Evolutionary conservation across 495 filamentous ascomycete genomes (phyloP), one percentile per base, ranked within the genome.

Genomic region (Penicillium arizonense): DNA sequence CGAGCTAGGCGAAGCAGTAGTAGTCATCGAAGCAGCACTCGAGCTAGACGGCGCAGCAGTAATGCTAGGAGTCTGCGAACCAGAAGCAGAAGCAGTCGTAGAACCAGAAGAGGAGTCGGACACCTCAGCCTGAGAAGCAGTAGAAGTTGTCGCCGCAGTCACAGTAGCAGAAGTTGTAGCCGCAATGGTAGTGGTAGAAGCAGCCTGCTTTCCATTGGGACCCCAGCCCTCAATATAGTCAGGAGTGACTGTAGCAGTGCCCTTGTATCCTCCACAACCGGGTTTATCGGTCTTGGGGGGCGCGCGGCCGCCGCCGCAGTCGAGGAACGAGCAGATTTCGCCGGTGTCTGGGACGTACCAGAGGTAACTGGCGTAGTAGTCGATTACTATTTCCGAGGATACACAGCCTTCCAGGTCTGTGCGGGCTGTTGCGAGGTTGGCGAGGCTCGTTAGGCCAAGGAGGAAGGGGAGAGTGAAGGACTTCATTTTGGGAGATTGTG

Each of bases 261-360:
- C 84, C 3, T 59, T 62, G 65, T 87, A 87, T 12, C 52, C 55
- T 0, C 75, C 69, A 60, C 85, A 88, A 7, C 83, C 84, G 1
- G 83, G 83, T 24, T 82, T 77, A 28, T 74, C 74, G 16, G 77
- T 80, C 68, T 81, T 86, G 1, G 79, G 76, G 0, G 84, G 83
- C 9, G 82, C 83, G 38, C 78, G 74, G 20, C 82, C 84, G 47
- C 85, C 85, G 26, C 85, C 85, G 60, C 85, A 87, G 74, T 86
- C 82, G 52, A 82, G 71, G 39, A 78, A 63, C 5, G 71, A 72
- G 75, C 83, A 85, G 63, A 87, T 74, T 62, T 87, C 79, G 59
- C 82, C 82, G 16, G 69, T 79, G 50, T 60, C 73, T 0, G 81
- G 82, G 50, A 81, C 76, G 59, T 77, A 84, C 67, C 67, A 79